Percentiles rank a stretch among this genome's conserved stretches.
Evolutionary conservation across 805 yeast genomes (phyloP).

Genomic region (Sugiyamaella lignohabitans): DNA sequence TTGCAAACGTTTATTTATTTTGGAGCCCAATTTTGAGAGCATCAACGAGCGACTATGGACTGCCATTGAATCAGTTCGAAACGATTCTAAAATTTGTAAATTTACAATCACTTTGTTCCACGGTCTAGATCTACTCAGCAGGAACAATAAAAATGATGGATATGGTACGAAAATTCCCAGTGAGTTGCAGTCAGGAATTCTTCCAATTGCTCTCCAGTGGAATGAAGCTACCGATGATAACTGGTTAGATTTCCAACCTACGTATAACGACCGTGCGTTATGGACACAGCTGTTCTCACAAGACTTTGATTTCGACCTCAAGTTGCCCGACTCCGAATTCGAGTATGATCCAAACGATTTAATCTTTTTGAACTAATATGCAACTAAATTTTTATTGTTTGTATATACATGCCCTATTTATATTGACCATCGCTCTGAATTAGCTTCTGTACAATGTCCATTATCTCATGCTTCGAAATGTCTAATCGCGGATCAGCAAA

Average conservation of each 20-base stretch:
- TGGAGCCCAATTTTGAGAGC: background rate
- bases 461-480: constrained; percentile 25
- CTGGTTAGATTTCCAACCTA: background rate
- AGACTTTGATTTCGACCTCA: background rate
- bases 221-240: background rate
- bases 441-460: constrained; percentile 28
- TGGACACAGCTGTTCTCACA: background rate
- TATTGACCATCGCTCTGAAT: constrained; percentile 29
- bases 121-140: constrained; percentile 3
- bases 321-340: background rate
- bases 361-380: background rate
- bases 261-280: background rate
- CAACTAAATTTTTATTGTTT: background rate
- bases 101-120: constrained; percentile 1
- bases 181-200: background rate
- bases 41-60: background rate
- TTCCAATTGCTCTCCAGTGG: background rate
- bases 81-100: constrained; percentile 1
- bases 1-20: background rate
- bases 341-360: background rate
- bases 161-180: background rate
- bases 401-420: background rate
- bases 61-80: background rate
- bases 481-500: constrained; percentile 44
- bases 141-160: background rate